Evolutionary conservation across 306 rosid species (phyloP), one percentile per base, ranked within the genome.

Genomic region (Mimosa bimucronata): DNA sequence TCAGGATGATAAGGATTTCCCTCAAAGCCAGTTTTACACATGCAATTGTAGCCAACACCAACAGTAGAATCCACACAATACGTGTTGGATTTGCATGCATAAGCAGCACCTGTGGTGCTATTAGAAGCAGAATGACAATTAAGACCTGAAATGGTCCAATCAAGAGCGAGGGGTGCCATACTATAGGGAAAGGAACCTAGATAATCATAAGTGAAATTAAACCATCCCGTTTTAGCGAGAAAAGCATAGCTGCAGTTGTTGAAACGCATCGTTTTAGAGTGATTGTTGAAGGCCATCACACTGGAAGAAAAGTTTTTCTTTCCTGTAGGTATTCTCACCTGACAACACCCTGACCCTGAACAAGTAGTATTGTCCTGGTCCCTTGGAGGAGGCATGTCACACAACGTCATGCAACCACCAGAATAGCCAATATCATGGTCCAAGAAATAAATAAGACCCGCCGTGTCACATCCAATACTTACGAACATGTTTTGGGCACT

Each of bases 231-330:
- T 37, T 79, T 66, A 0, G 34, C 76, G 1, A 84, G 30, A 68
- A 88, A 82, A 19, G 87, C 80, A 46, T 79, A 86, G 37, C 88
- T 77, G 62, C 90, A 88, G 2, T 84, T 68, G 48, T 80, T 80
- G 67, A 73, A 80, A 21, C 42, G 2, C 67, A 10, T 2, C 3
- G 65, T 34, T 0, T 23, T 12, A 0, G 2, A 0, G 5, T 72
- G 74, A 4, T 82, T 77, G 0, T 9, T 0, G 25, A 2, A 74
- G 77, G 86, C 82, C 0, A 0, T 0, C 1, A 55, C 80, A 0
- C 0, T 0, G 10, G 58, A 3, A 0, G 1, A 1, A 23, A 79
- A 2, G 28, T 5, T 3, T 2, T 2, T 52, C 11, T 68, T 7
- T 29, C 38, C 67, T 19, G 15, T 15, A 14, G 84, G 84, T 19